Conservation (phyloP, 495 filamentous ascomycete species). For the Tuber brumale region DNA sequence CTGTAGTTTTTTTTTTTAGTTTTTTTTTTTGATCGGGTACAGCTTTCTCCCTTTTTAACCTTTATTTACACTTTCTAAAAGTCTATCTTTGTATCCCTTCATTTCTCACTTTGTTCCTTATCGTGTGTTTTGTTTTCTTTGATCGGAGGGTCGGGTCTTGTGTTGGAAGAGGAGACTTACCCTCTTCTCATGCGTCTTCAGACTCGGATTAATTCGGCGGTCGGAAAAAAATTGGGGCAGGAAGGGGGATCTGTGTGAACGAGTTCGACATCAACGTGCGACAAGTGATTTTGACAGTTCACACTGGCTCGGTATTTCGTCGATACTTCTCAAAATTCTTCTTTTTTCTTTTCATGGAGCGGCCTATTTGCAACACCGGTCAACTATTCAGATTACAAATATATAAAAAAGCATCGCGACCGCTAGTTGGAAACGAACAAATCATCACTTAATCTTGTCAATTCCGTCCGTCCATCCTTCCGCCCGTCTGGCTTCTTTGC, state of each 20-base stretch:
- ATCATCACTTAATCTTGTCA: not conserved
- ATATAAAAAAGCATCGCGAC: slow-evolving; percentile 5
- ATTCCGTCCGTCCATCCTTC: not conserved
- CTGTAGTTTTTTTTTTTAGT: not conserved
- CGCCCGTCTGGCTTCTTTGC: not conserved
- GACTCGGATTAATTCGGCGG: slow-evolving; percentile 6
- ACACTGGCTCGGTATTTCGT: slow-evolving; percentile 5
- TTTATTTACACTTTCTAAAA: not conserved
- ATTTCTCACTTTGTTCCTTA: slow-evolving; percentile 1
- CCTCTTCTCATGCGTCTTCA: slow-evolving; percentile 2
- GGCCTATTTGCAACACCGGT: slow-evolving; percentile 4
- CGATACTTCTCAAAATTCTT: slow-evolving; percentile 4
- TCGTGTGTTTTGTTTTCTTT: not conserved
- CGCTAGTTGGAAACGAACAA: slow-evolving; percentile 5
- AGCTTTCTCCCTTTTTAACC: not conserved
- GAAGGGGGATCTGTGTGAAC: not conserved
- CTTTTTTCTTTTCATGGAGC: slow-evolving; percentile 7
- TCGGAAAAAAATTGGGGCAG: not conserved
- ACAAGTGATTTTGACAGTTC: slow-evolving; percentile 2
- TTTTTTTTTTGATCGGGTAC: not conserved
- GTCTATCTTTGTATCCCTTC: slow-evolving; percentile 3
- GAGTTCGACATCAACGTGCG: slow-evolving; percentile 1
- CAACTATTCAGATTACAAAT: slow-evolving; percentile 6
- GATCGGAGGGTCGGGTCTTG: not conserved
- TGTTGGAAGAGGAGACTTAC: slow-evolving; percentile 4